phyloP scores from a whole-genome alignment of 768 basidiomycete genomes.

The Pulveroboletus ravenelii region DNA sequence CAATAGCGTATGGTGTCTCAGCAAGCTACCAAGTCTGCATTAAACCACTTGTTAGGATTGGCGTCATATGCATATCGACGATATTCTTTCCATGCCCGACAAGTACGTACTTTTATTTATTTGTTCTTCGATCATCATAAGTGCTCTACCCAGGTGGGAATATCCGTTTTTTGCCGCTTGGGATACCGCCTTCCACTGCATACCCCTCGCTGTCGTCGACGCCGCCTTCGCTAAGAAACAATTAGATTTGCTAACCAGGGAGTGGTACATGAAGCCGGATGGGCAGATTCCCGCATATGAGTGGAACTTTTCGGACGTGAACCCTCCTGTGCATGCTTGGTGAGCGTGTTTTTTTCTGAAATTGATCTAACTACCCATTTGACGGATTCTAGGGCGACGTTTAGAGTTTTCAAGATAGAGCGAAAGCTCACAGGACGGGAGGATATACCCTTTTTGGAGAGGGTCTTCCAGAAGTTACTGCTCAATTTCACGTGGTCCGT shows the following conservation, averaged over 20 bases:
- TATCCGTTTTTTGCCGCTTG: constrained; percentile 99
- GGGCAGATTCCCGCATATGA: constrained; percentile 99
- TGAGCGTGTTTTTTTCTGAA: constrained; percentile 25
- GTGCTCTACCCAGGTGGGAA: constrained; percentile 65
- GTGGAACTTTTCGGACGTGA: constrained; percentile 99
- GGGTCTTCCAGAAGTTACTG: constrained; percentile 96
- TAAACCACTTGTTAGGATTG: constrained; percentile 58
- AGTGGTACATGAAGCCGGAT: constrained; percentile 99
- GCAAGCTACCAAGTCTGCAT: background rate
- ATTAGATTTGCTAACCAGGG: constrained; percentile 89
- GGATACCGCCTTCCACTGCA: constrained; percentile 99
- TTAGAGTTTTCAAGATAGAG: constrained; percentile 99
- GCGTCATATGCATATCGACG: constrained; percentile 93
- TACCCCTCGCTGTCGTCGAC: constrained; percentile 94
- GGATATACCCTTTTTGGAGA: constrained; percentile 88
- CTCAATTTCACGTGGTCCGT: constrained; percentile 93
- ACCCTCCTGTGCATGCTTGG: constrained; percentile 99
- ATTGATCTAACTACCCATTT: background rate
- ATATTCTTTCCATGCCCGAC: constrained; percentile 98
- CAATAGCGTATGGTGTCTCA: constrained; percentile 57
- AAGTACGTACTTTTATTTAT: constrained; percentile 51
- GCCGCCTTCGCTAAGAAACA: constrained; percentile 97
- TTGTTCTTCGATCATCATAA: background rate
- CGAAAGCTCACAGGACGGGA: constrained; percentile 90
- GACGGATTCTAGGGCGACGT: constrained; percentile 68